Evolutionary conservation across 2,329 filamentous ascomycete species (phyloP), one percentile per base, ranked within the genome.

Genomic region (Venturia oleaginea): DNA sequence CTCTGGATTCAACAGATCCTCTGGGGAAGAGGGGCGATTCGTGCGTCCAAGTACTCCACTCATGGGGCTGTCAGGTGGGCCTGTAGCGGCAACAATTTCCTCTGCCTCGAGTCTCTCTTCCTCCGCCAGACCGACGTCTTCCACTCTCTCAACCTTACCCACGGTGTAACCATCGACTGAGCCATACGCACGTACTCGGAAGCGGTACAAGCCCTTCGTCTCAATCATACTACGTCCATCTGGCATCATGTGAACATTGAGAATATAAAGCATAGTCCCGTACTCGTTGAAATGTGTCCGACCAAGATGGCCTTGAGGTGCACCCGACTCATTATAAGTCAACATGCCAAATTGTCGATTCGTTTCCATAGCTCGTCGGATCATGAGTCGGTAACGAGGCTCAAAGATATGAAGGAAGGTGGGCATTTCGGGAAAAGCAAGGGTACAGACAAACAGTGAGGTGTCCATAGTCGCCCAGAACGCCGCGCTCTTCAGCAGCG

Each of bases 371-470:
- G 86, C 88, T 42, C 91, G 84, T 59, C 88, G 83, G 43, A 96
- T 88, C 91, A 96, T 94, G n/a, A 94, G 80, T 8, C 91, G 85
- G 72, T 96, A 96, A 7, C 90, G 84, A n/a, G 90, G 90, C 73
- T 96, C 92, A 71, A 96, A 96, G n/a, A 97, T 84, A 70, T 95
- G 90, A 3, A 96, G 78, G 69, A 94, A 94, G 0, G 90, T 92
- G 0, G 79, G 91, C 84, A 93, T 91, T 1, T 82, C 80, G 0
- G 92, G 92, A 69, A 94, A 93, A 0, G 90, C 84, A 10, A 95
- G 76, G 0, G 91, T 91, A 75, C 90, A 94, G 38, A 95, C 83
- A 69, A 96, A 96, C 0, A 96, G 78, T 0, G 90, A 84, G 7
- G 87, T 83, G 42, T 86, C 83, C 22, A 85, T 79, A n/a, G 11